Evolutionary conservation across 352 stramenopile genomes (phyloP).

Genomic region (Pythium chondricola): DNA sequence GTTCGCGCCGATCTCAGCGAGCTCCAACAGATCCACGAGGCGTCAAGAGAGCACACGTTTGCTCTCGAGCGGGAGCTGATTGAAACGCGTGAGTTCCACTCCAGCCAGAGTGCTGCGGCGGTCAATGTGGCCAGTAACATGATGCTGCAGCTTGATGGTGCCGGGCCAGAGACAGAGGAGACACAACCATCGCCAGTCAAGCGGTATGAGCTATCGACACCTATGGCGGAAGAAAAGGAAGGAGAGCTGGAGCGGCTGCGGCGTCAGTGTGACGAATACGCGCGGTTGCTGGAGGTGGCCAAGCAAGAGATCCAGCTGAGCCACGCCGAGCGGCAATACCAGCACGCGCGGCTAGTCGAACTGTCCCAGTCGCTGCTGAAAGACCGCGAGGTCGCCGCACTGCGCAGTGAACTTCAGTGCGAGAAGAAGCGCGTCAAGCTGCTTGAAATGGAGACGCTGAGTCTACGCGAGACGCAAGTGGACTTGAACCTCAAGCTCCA

Average conservation of each 20-base stretch:
- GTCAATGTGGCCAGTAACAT: conserved; percentile 17
- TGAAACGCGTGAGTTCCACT: conserved; percentile 16
- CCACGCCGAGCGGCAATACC: conserved; percentile 46
- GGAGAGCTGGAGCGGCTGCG: conserved; percentile 25
- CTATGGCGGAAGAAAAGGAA: conserved; percentile 12
- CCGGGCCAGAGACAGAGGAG: conserved; percentile 10
- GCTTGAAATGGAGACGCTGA: conserved; percentile 51
- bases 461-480: conserved; percentile 37
- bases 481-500: conserved; percentile 50
- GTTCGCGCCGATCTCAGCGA: conserved; percentile 1
- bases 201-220: conserved; percentile 12
- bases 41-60: conserved; percentile 5
- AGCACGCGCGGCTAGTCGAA: conserved; percentile 39
- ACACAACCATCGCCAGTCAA: neutral
- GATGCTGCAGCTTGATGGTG: conserved; percentile 4
- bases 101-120: conserved; percentile 4
- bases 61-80: conserved; percentile 13
- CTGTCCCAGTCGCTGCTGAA: conserved; percentile 43
- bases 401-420: conserved; percentile 50
- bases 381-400: conserved; percentile 38
- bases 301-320: conserved; percentile 69
- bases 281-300: conserved; percentile 51
- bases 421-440: conserved; percentile 57
- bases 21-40: neutral
- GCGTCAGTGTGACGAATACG: conserved; percentile 45